Evolutionary conservation across 1,284 basidiomycete genomes (phyloP), one percentile per base, ranked within the genome.

Genomic region (Polyporus tsugae): DNA sequence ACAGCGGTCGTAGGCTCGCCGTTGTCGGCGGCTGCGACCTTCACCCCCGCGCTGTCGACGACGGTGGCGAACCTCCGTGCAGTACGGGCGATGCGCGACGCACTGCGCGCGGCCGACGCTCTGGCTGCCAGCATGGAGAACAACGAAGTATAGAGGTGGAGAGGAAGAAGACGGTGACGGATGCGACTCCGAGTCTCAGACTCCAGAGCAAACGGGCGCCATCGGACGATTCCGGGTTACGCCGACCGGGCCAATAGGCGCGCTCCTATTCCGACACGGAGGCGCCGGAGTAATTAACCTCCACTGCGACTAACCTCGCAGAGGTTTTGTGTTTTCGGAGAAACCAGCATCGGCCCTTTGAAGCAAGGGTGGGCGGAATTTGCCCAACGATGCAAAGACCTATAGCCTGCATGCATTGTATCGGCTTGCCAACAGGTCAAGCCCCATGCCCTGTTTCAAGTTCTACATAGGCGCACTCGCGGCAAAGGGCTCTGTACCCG

Each of bases 1-100:
- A 98, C 89, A 73, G 93, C 88, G 53, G 94, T 86, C 6, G 95
- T 96, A 69, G 92, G 88, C 78, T 91, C 91, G 78, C 90, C 91
- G 75, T 89, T 86, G 83, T 97, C 94, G 72, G 93, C 82, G 39
- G 93, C 89, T 42, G 95, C 93, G 77, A 97, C 91, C 82, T 94
- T 96, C 78, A 96, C 85, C 74, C 94, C 95, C 17, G 91, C 87
- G 64, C 85, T 83, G 76, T 96, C 92, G 75, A 92, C 87, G 70
- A 92, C 91, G 70, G 94, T 92, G 66, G 94, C 93, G 81, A 94
- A 95, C 42, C 38, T 57, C 25, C 67, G 67, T 22, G 67, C 59
- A 55, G 86, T 87, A 76, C 91, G 91, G 77, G 82, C 86, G 74
- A 88, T 77, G 78, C 86, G 86, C 81, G 86, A 84, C 72, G 83